phyloP scores from a whole-genome alignment of 495 filamentous ascomycete species.

The Daldinia bambusicola region DNA sequence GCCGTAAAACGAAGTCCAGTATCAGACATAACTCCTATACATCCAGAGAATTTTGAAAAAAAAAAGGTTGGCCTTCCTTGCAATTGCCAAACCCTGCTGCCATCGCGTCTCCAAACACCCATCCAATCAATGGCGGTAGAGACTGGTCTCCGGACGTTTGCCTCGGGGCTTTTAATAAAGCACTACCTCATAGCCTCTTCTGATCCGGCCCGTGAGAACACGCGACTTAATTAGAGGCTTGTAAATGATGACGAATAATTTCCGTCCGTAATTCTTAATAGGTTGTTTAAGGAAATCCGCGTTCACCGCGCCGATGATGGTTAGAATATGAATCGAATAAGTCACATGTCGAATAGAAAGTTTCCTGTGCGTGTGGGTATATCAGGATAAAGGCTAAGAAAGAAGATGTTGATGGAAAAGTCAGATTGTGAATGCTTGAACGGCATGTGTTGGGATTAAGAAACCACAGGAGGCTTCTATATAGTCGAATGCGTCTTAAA shows the following conservation, averaged over 20 bases:
- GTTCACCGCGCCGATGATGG: slow-evolving; percentile 8
- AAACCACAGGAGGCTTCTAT: not conserved
- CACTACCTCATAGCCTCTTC: not conserved
- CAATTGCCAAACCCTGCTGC: slow-evolving; percentile 5
- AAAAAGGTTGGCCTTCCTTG: not conserved
- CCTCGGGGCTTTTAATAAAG: slow-evolving; percentile 19
- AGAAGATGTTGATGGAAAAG: slow-evolving; percentile 15
- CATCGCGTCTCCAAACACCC: slow-evolving; percentile 33
- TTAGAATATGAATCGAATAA: slow-evolving; percentile 12
- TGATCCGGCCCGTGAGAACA: not conserved
- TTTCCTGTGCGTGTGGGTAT: slow-evolving; percentile 33
- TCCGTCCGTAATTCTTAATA: slow-evolving; percentile 7
- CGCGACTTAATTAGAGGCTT: slow-evolving; percentile 10
- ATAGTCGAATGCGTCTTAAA: not conserved
- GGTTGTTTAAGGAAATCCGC: slow-evolving; percentile 23
- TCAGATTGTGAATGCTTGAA: slow-evolving; percentile 14
- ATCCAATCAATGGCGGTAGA: slow-evolving; percentile 44
- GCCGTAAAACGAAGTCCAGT: slow-evolving; percentile 26
- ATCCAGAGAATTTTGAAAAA: slow-evolving; percentile 17
- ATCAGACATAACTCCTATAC: slow-evolving; percentile 28
- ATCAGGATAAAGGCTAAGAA: slow-evolving; percentile 33
- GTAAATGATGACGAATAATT: slow-evolving; percentile 6
- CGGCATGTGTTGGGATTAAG: slow-evolving; percentile 19
- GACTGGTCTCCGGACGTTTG: slow-evolving; percentile 26
- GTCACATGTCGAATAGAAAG: slow-evolving; percentile 35